Evolutionary conservation across 2,329 filamentous ascomycete species (phyloP), one percentile per base, ranked within the genome.

Genomic region (Cercospora brassicicola): DNA sequence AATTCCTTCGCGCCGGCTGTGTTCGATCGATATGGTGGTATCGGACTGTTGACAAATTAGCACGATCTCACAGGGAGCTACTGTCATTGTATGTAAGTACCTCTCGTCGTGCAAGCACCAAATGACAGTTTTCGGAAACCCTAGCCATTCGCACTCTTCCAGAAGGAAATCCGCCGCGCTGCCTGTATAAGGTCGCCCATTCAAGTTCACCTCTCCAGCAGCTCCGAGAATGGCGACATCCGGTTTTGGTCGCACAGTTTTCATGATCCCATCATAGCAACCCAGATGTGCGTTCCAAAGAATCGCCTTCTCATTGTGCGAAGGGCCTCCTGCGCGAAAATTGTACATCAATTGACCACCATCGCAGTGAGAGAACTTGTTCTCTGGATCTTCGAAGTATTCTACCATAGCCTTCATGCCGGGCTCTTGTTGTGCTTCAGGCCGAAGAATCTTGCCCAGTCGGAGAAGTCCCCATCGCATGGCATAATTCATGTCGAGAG

Each of bases 71-170:
- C n/a, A 23, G 10, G n/a, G 23, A 20, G 45, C 45, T 18, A 23
- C 2, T 13, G 6, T 48, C 4, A n/a, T 13, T 2, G 3, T 10
- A 48, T 13, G 3, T 23, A 9, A 13, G 1, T 48, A 48, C 45
- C 45, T 48, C 5, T 65, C 63, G 13, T 65, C 63, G 4, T 65
- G 56, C 26, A 59, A 36, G 31, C 56, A 59, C 56, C 31, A 59
- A 18, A 59, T 59, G 15, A 59, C 31, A 10, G 15, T 31, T 6
- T 36, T 33, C 6, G 56, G 56, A n/a, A 1, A 30, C 8, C 31
- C 31, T 1, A 59, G 56, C 56, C 31, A 59, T 20, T 59, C 30
- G 4, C 26, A 59, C 15, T 31, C 31, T 9, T 59, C 56, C 2
- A 36, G 10, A 23, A 33, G 26, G 11, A 59, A 59, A 7, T 36